phyloP scores from a whole-genome alignment of 148 eudicot genomes.

The Arctostaphylos glauca region DNA sequence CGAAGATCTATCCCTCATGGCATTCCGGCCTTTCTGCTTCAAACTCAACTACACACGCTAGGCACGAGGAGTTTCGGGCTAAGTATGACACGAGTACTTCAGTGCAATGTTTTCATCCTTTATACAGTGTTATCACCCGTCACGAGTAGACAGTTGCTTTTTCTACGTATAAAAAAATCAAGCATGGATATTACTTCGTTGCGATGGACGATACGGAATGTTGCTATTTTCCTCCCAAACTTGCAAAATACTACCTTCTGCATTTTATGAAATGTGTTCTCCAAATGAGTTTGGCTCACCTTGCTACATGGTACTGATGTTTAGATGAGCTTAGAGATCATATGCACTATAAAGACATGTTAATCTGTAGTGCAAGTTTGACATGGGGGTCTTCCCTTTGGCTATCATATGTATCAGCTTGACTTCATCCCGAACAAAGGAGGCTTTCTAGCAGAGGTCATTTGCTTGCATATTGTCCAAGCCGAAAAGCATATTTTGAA shows the following conservation, averaged over 20 bases:
- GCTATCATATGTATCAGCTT: too few species aligned
- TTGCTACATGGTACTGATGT: neutral
- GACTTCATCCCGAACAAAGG: too few species aligned
- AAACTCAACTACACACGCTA: too few species aligned
- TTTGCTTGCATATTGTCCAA: too few species aligned
- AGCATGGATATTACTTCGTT: neutral
- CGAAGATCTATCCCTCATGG: too few species aligned
- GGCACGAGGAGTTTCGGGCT: too few species aligned
- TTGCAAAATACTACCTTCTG: neutral
- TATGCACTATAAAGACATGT: neutral
- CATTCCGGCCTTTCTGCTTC: too few species aligned
- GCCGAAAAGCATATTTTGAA: too few species aligned
- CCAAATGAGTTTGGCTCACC: neutral
- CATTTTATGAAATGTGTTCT: neutral
- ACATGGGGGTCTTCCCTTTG: neutral
- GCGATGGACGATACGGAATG: neutral
- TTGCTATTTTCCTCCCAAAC: neutral
- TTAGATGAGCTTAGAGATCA: neutral
- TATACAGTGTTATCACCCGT: neutral
- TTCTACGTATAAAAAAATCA: too few species aligned
- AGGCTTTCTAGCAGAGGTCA: too few species aligned
- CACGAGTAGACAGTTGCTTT: too few species aligned
- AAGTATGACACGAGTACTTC: too few species aligned
- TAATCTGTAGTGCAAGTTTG: neutral
- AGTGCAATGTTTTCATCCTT: neutral